Evolutionary conservation across 2,329 filamentous ascomycete genomes (phyloP).

Genomic region (Pleomassaria siparia): DNA sequence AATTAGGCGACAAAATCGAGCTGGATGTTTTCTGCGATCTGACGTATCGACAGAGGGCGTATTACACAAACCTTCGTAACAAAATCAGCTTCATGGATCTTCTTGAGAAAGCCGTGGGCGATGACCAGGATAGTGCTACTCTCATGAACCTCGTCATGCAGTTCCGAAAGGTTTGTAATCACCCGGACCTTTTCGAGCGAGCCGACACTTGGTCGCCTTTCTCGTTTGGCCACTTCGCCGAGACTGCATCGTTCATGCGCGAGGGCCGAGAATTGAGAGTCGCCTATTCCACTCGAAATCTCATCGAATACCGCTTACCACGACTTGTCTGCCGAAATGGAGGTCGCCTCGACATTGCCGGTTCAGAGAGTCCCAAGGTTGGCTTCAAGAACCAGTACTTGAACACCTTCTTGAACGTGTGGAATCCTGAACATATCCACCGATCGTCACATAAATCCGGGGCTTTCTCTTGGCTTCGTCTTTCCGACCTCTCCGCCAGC

Average conservation of each 20-base stretch:
- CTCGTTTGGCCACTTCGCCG: conserved; percentile 82
- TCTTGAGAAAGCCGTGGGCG: conserved; percentile 93
- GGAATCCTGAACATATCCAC: conserved; percentile 76
- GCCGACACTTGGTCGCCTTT: conserved; percentile 88
- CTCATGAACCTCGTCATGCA: conserved; percentile 99
- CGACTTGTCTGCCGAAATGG: conserved; percentile 78
- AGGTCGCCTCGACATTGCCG: conserved; percentile 73
- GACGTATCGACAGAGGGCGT: conserved; percentile 91
- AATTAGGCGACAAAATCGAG: conserved; percentile 98
- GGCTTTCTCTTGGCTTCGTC: conserved; percentile 87
- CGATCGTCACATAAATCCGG: conserved; percentile 62
- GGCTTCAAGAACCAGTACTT: conserved; percentile 81
- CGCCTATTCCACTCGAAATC: conserved; percentile 81
- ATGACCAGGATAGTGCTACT: conserved; percentile 92
- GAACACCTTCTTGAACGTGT: conserved; percentile 84
- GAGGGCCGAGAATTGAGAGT: conserved; percentile 80
- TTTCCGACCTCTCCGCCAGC: conserved; percentile 72
- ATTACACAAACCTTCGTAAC: conserved; percentile 89
- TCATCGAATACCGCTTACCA: conserved; percentile 83
- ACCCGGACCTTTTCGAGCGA: conserved; percentile 94
- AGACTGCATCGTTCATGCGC: conserved; percentile 91
- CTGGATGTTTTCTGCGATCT: conserved; percentile 94
- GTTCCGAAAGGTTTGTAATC: conserved; percentile 98
- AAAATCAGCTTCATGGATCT: conserved; percentile 99
- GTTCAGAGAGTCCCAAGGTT: conserved; percentile 70